Base-by-base conservation (phyloP, 2,329 filamentous ascomycete species). In the Diaporthe nobilis region DNA sequence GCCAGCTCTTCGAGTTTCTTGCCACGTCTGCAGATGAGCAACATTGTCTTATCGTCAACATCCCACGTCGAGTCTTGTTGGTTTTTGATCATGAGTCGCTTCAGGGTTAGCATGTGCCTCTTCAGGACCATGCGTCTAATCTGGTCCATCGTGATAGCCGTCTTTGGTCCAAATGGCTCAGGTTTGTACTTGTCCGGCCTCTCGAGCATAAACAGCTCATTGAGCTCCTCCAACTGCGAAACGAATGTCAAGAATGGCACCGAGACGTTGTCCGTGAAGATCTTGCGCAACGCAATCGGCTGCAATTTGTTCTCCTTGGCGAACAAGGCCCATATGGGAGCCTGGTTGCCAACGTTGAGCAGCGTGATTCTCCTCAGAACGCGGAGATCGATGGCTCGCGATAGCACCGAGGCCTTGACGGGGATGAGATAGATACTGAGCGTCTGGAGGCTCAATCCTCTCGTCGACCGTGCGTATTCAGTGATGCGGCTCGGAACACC, bases 191-290 rank as follows among this genome's bases (percentile, higher is more conserved):
- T 90, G 25, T 80, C 71, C 8, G 84, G 85, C 42, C 90, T 85
- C 81, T 93, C 90, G 39, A 92, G 82, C 78, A 94, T 81, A 77
- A 91, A 90, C 2, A 94, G 82, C 77, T 92, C 89, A n/a, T 88
- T 85, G 1, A 93, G 80, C 74, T 86, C 85, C 7, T 88, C 82
- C 3, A 92, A 85, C 73, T 90, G 85, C 4, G 86, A 85, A 20
- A 91, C 85, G 75, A 89, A 89, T 1, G 85, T 85, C 71, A 93
- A 80, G 74, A 93, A 92, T 0, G 85, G 81, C 1, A 82, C 78
- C 0, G 90, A 89, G 28, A 92, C 91, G 77, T 93, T 89, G 79
- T 94, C 92, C 0, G 91, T 93, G 78, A 90, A 90, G 73, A 94
- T 89, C 77, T 88, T 90, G 67, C 87, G 85, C 57, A 94, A 81